Base-by-base conservation (phyloP, 768 basidiomycete species). In the Neoboletus magnificus region DNA sequence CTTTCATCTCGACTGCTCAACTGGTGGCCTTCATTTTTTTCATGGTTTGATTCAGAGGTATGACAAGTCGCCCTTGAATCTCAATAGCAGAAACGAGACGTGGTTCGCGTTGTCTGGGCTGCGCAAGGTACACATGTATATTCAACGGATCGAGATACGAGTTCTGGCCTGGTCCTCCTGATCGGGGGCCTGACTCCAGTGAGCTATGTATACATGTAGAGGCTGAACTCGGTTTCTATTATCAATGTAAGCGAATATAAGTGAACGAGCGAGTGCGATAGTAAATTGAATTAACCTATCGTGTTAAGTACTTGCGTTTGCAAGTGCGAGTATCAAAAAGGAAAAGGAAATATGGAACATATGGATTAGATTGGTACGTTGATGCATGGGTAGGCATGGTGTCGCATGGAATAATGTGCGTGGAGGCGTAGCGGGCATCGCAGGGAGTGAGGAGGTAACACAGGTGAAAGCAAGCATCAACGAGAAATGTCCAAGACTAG, bases 261-360 rank as follows among this genome's bases (percentile, higher is more conserved):
- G 27, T 47, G 40, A 62, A 62, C 22, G 51, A 63, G 33, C 15
- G 63, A 40, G 35, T 52, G 43, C 15, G 20, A 30, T 32, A 18
- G 57, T 37, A 22, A 23, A 35, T 55, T 64, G 53, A 16, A 50
- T 43, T 52, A 55, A 37, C 54, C 40, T 62, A 53, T 60, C 40
- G 39, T 32, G 51, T 41, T n/a, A 62, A 29, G 16, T 25, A 47
- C 48, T 20, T 53, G 49, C 47, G 6, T 15, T 40, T 39, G 52
- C 37, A 50, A 44, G 27, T 30, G 36, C 42, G 12, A 39, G 42
- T 47, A 50, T 23, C 25, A 23, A 48, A 20, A 48, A 20, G n/a
- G n/a, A 40, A 27, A 58, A 25, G 8, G 23, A 44, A 9, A n/a
- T 20, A 35, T 47, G n/a, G 7, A 39, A 65, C 30, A 47, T 18